Conservation (phyloP, 139 green algal species). For the Coccomyxa sp. region DNA sequence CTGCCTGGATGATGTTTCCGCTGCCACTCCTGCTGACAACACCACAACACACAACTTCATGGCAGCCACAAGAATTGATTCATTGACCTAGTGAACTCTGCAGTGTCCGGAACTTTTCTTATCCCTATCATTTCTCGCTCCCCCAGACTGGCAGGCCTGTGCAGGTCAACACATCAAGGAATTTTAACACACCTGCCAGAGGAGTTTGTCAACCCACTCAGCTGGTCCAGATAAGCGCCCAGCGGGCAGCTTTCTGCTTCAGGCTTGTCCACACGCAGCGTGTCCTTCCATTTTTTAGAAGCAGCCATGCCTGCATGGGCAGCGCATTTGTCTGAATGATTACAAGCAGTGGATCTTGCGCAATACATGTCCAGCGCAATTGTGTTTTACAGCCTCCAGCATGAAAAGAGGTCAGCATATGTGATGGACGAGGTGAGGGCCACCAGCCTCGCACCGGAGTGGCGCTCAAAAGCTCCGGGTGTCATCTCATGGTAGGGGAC, state of each 20-base stretch:
- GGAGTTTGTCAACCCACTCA: conserved; percentile 8
- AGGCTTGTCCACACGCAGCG: conserved; percentile 31
- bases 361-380: not conserved
- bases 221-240: conserved; percentile 35
- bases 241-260: conserved; percentile 6
- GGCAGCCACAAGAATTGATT: not conserved
- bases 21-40: too few relatives aligned
- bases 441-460: conserved; percentile 19
- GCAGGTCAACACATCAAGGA: not conserved
- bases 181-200: not conserved
- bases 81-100: not conserved
- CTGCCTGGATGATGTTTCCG: too few relatives aligned
- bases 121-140: not conserved
- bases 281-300: conserved; percentile 73
- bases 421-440: not conserved
- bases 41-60: too few relatives aligned
- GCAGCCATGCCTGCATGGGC: conserved; percentile 42
- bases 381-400: not conserved
- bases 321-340: not conserved
- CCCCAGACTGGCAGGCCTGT: not conserved
- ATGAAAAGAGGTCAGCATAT: not conserved
- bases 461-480: conserved; percentile 70
- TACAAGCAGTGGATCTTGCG: not conserved
- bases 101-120: not conserved
- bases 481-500: conserved; percentile 33